Evolutionary conservation across 192 early-diverging fungal species (phyloP), one percentile per base, ranked within the genome.

Genomic region (Coemansia sp.): DNA sequence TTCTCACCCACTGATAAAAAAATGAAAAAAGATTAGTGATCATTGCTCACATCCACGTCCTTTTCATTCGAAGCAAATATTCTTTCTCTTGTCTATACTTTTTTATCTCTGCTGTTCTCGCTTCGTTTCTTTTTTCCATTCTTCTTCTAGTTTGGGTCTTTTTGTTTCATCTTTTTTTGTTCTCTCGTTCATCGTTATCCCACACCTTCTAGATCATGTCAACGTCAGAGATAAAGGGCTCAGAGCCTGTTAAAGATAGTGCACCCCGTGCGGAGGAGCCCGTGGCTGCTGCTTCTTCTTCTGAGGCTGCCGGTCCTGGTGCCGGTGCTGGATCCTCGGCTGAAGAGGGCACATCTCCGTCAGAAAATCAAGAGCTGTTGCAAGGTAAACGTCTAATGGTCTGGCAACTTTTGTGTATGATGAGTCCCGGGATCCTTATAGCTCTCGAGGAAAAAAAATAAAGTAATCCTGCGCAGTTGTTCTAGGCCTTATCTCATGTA

Each of bases 121-220:
- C 25, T 56, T 56, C 55, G 55, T 56, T 56, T 56, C 12, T 58
- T 13, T 7, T 16, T 41, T n/a, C 25, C 57, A 12, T 19, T 14
- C 55, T 38, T 22, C 46, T 48, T 48, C 46, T n/a, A 14, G 11
- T 48, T 2, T 48, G 46, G 46, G 12, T n/a, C 20, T 48, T n/a
- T n/a, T 48, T 48, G 46, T 48, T 14, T 14, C 2, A 48, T 14
- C 46, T n/a, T n/a, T 48, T 48, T 48, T 48, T n/a, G n/a, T 48
- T 5, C n/a, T 48, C 46, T 48, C 5, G 39, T 10, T 71, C 45
- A 41, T 16, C 5, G 59, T 68, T 43, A 5, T 46, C 22, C 42
- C 60, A n/a, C 32, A 32, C 38, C 51, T 22, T 45, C 16, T 61
- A 67, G 39, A 65, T 58, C 64, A 73, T 76, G 70, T 76, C 74